Evolutionary conservation across 345 rosid species (phyloP), one percentile per base, ranked within the genome.

Genomic region (Clausena lansium): DNA sequence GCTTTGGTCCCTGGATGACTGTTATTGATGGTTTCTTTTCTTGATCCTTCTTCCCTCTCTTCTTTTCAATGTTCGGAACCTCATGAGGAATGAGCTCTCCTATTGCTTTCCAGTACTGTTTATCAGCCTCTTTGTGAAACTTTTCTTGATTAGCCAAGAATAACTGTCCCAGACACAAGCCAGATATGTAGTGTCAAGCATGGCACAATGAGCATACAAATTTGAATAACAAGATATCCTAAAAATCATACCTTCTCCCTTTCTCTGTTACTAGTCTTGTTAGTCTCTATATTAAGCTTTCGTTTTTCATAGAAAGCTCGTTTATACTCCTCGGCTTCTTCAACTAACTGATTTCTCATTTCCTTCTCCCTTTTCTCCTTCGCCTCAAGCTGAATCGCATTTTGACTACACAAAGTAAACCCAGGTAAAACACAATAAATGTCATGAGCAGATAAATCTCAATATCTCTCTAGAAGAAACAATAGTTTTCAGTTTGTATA

Each of bases 301-400:
- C 91, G 82, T 73, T 89, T 92, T 89, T 92, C 97, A 41, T 92
- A 87, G 79, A 90, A 89, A 19, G 86, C 85, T 36, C 81, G 81
- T 61, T 80, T 88, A 57, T 81, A 90, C 62, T 86, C 91, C 76
- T 90, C 92, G 38, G 92, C 97, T 76, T 92, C 92, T 61, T 81
- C 80, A 45, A 90, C 83, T 74, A 92, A 86, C 84, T 87, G 91
- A 70, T 84, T 83, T 78, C 92, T 78, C 91, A 82, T 81, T 58
- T 89, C 92, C 84, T 89, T 89, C 87, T 92, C 97, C 81, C 73
- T 86, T 69, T 83, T 87, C 82, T 92, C 97, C 88, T 92, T 92
- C 79, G 89, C 97, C 81, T 90, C 94, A 4, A 91, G 87, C 69
- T 76, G 82, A 68, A 89, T 76, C 11, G 93, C 87, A 77, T 92